Evolutionary conservation across 2,329 filamentous ascomycete genomes (phyloP).

Genomic region (Monilinia vaccinii-corymbosi): DNA sequence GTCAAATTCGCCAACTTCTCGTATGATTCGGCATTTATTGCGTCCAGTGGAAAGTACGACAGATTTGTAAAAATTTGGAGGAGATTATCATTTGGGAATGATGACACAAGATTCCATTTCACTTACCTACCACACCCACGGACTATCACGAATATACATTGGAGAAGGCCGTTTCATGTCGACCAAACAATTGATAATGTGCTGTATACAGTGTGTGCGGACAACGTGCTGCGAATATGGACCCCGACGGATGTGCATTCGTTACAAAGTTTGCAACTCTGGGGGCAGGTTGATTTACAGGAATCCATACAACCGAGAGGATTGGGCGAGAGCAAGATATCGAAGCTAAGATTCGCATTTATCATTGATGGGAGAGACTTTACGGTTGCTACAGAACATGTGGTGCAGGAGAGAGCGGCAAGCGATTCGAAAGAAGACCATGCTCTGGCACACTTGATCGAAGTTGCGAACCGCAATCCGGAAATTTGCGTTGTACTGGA

Average conservation of each 20-base stretch:
- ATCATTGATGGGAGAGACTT: constrained; percentile 79
- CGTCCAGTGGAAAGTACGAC: constrained; percentile 70
- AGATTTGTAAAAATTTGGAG: constrained; percentile 89
- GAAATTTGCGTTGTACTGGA: constrained; percentile 85
- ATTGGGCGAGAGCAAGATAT: constrained; percentile 13
- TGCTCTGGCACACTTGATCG: constrained; percentile 74
- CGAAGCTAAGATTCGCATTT: constrained; percentile 57
- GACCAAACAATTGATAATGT: constrained; percentile 79
- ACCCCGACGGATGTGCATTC: constrained; percentile 63
- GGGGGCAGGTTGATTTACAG: constrained; percentile 70
- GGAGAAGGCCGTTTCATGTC: constrained; percentile 68
- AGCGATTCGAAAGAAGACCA: constrained; percentile 52
- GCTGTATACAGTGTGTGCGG: constrained; percentile 79
- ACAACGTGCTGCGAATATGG: constrained; percentile 78
- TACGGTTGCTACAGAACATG: constrained; percentile 64
- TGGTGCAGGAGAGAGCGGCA: constrained; percentile 48
- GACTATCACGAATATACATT: constrained; percentile 73
- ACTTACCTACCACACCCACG: constrained; percentile 81
- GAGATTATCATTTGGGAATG: constrained; percentile 70
- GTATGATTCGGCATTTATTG: constrained; percentile 79
- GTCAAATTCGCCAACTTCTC: constrained; percentile 71
- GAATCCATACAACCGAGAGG: constrained; percentile 49
- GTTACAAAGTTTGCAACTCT: constrained; percentile 65
- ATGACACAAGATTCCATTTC: constrained; percentile 82
- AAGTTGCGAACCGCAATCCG: constrained; percentile 73